Evolutionary conservation across 1,139 yeast species (phyloP), one percentile per base, ranked within the genome.

Genomic region (Geotrichum siamense): DNA sequence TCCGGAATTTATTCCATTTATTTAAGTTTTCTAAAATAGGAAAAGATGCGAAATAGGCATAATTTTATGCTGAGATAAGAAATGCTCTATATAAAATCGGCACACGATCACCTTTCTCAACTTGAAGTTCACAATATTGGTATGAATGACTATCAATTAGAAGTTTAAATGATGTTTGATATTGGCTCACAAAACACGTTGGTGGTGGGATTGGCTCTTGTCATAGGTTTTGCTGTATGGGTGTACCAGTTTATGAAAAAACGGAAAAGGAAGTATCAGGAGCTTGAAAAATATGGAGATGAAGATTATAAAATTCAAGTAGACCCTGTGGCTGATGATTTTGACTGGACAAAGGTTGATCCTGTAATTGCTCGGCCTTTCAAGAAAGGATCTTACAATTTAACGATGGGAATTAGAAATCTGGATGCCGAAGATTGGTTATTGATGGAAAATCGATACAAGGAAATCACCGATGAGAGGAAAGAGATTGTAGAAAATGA

Each of bases 341-440:
- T 62, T 41, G 56, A 59, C 48, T 82, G 84, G 82, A 53, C 63
- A 13, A 53, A 54, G 8, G 62, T 65, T 3, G 59, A 64, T 44
- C 85, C 79, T n/a, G 61, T 64, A 47, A 70, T 64, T 39, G 73
- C 69, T 59, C 72, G 85, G 43, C 85, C 86, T 3, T 75, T 78
- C 65, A 78, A 76, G 55, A 71, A 75, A 43, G 81, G 79, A 2
- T 70, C 67, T 31, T 81, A 79, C 56, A 75, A 74, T 51, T 63
- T 82, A 62, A 81, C 82, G 3, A 78, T 82, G 84, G 89, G 82
- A 0, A 71, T 82, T 42, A 70, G 69, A 47, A 70, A 68, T 41
- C 60, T 77, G 36, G 71, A 72, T 26, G 70, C 74, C 3, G 72
- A 75, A 41, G 86, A 82, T 44, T 78, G 83, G 79, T 63, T 83